A percentile compares a stretch with the other conserved stretches of the same genome.
These are phyloP conservation scores for Globisporangium takayamanum DNA, from an alignment of 352 stramenopile species.

Conservation along the genomic window DNA sequence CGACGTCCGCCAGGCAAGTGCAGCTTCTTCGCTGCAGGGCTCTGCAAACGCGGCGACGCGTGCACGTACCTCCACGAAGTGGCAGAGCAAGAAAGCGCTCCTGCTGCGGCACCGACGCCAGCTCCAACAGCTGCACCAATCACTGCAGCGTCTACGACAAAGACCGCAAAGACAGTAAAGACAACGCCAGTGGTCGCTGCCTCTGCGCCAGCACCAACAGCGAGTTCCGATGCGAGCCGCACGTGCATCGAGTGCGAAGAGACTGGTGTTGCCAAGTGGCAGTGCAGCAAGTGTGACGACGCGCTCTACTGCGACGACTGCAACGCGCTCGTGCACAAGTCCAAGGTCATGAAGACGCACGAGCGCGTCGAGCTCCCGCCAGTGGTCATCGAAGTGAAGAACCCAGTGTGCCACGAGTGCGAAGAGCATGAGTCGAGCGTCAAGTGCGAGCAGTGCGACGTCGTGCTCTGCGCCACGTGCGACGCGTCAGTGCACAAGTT, in stretches of 20 bases:
- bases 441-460: constrained; percentile 49
- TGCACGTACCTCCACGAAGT: constrained; percentile 40
- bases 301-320: constrained; percentile 61
- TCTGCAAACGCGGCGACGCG: constrained; percentile 43
- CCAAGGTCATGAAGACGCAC: constrained; percentile 63
- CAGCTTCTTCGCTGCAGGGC: constrained; percentile 39
- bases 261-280: constrained; percentile 30
- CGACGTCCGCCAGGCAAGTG: constrained; percentile 21
- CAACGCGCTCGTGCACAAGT: constrained; percentile 42
- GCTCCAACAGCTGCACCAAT: constrained; percentile 3
- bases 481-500: constrained; percentile 66
- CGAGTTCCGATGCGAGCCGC: constrained; percentile 17
- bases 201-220: background rate
- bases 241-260: constrained; percentile 68
- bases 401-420: constrained; percentile 46
- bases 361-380: constrained; percentile 32
- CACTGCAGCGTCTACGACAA: constrained; percentile 1
- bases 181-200: constrained; percentile 5
- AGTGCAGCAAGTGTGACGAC: constrained; percentile 51
- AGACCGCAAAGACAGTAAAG: background rate
- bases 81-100: background rate
- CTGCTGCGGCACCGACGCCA: background rate
- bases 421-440: constrained; percentile 31
- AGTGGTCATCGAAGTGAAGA: constrained; percentile 9
- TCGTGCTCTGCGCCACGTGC: constrained; percentile 45